A percentile compares a stretch with the other conserved stretches of the same genome.
Evolutionary conservation across 2,329 filamentous ascomycete genomes (phyloP).

Genomic region (Akanthomyces dipterigenus): DNA sequence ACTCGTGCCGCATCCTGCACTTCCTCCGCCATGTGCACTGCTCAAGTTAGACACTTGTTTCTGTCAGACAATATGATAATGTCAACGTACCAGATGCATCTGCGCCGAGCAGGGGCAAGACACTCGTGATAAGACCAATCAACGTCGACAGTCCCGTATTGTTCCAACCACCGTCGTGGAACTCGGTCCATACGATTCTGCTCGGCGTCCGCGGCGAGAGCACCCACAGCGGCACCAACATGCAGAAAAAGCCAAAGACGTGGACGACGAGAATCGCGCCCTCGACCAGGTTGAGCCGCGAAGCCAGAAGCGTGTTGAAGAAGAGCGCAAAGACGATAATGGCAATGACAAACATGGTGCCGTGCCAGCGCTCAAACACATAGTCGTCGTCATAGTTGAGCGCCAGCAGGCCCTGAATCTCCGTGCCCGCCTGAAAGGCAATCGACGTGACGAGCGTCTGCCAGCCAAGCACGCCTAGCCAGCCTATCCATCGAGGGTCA

Average conservation of each 20-base stretch:
- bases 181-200: slow-evolving; percentile 23
- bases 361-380: slow-evolving; percentile 31
- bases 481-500: slow-evolving; percentile 18
- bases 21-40: slow-evolving; percentile 18
- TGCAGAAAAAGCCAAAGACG: slow-evolving; percentile 15
- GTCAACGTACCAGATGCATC: slow-evolving; percentile 18
- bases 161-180: slow-evolving; percentile 27
- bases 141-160: slow-evolving; percentile 28
- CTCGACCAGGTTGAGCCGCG: slow-evolving; percentile 35
- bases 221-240: slow-evolving; percentile 32
- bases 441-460: slow-evolving; percentile 29
- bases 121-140: slow-evolving; percentile 30
- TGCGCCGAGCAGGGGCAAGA: slow-evolving; percentile 27
- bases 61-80: background rate
- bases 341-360: slow-evolving; percentile 35
- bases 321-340: slow-evolving; percentile 26
- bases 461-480: slow-evolving; percentile 35
- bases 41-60: background rate
- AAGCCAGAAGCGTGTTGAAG: slow-evolving; percentile 25
- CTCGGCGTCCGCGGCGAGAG: slow-evolving; percentile 24
- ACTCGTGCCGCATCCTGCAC: slow-evolving; percentile 14
- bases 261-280: slow-evolving; percentile 38
- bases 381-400: slow-evolving; percentile 29
- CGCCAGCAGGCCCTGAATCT: slow-evolving; percentile 32
- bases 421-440: slow-evolving; percentile 31